These are phyloP conservation scores for Brettanomyces naardenensis DNA, from an alignment of 805 yeast species.

Conservation along the genomic window DNA sequence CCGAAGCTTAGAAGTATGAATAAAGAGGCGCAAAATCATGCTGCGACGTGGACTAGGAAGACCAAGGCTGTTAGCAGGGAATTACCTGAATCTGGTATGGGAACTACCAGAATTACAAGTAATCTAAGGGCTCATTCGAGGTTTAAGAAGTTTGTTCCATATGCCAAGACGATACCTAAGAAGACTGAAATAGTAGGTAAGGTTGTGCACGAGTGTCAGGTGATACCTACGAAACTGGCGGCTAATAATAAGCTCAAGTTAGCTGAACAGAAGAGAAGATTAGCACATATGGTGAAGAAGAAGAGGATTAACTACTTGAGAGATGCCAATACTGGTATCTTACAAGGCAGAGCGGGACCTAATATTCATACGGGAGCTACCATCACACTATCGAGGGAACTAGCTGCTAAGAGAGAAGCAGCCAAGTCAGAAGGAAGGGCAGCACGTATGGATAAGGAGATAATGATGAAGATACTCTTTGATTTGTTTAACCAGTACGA, in stretches of 20 bases:
- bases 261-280: slow-evolving; percentile 33
- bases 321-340: slow-evolving; percentile 71
- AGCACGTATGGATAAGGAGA: slow-evolving; percentile 89
- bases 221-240: slow-evolving; percentile 71
- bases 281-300: slow-evolving; percentile 29
- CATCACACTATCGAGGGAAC: slow-evolving; percentile 58
- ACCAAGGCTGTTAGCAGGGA: slow-evolving; percentile 14
- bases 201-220: slow-evolving; percentile 86
- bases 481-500: slow-evolving; percentile 89
- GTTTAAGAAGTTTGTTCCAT: slow-evolving; percentile 51
- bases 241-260: slow-evolving; percentile 54
- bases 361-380: slow-evolving; percentile 62
- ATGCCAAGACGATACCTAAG: slow-evolving; percentile 80
- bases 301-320: slow-evolving; percentile 49
- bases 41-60: slow-evolving; percentile 25
- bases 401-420: slow-evolving; percentile 45
- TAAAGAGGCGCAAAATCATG: slow-evolving; percentile 26
- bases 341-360: slow-evolving; percentile 81
- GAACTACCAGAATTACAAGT: slow-evolving; percentile 16
- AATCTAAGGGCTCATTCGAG: not conserved
- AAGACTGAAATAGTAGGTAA: slow-evolving; percentile 83
- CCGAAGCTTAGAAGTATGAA: slow-evolving; percentile 36
- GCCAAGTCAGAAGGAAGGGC: slow-evolving; percentile 72
- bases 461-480: slow-evolving; percentile 80
- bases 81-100: slow-evolving; percentile 21